Base-by-base conservation (phyloP, 176 grass and related monocot species). In the Ananas comosus region DNA sequence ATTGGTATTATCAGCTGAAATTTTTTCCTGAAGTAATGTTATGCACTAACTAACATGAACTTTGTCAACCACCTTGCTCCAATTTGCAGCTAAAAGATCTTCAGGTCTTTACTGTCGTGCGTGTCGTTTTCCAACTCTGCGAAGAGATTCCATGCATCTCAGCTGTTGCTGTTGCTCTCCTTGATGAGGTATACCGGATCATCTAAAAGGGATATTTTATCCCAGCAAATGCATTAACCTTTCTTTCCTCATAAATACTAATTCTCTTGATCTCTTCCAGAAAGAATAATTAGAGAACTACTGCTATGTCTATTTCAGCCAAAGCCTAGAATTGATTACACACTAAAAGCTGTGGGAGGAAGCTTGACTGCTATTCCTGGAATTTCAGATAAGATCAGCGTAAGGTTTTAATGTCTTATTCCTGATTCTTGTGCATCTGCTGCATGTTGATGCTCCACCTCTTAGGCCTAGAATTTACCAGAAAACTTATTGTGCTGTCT, bases 71-170 rank as follows among this genome's bases (percentile, higher is more conserved):
- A 79, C 22, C 21, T 56, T 61, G 33, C 33, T 42, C 33, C 33
- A 42, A 42, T 29, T 77, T 86, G 70, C 71, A 96, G 92, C 83
- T 96, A 29, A 96, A 97, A 79, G 82, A 92, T 97, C 88, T 97
- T 72, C 79, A 87, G 53, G 93, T 97, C 29, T 97, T 87, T 42
- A 92, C 89, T 64, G 77, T 97, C 51, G 69, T 97, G 48, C 86
- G 93, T 85, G 93, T 97, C 74, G 82, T 97, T 72, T 97, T 97
- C 76, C 89, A 97, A 90, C 81, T 97, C 50, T 92, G 71, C 18
- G 89, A 97, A 83, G 84, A 92, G 75, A 97, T 97, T 72, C 93
- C 93, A 64, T 92, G 93, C 68, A 97, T 97, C 57, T 97, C 93
- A 80, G 93, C 89, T 87, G 84, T 97, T 52, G 81, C 92, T 69